These are phyloP conservation scores for Candolleomyces eurysporus DNA, from an alignment of 768 basidiomycete genomes.

Conservation along the genomic window DNA sequence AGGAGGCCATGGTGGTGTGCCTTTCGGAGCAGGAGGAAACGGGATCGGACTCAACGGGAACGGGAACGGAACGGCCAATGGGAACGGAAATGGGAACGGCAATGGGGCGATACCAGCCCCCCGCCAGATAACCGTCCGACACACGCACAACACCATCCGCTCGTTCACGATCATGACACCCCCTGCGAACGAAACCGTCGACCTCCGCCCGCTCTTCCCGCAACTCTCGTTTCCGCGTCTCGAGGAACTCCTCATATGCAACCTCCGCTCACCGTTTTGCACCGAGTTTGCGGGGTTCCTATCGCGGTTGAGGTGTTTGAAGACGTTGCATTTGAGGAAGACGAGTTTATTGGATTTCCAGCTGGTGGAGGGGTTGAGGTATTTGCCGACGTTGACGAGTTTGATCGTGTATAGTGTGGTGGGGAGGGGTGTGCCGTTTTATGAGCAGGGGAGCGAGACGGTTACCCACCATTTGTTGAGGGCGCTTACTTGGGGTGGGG, in stretches of 20 bases:
- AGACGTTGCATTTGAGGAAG: slow-evolving; percentile 36
- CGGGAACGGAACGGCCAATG: neutral
- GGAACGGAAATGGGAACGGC: no score
- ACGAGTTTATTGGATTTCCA: slow-evolving; percentile 33
- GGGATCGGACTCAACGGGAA: no score
- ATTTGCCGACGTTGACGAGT: slow-evolving; percentile 29
- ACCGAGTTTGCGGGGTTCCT: slow-evolving; percentile 33
- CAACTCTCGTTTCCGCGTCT: slow-evolving; percentile 34
- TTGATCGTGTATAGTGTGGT: slow-evolving; percentile 26
- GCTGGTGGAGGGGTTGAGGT: slow-evolving; percentile 30
- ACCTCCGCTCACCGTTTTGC: slow-evolving; percentile 32
- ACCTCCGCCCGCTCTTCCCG: slow-evolving; percentile 33
- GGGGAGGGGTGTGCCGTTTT: slow-evolving; percentile 16
- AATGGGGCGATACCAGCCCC: no score
- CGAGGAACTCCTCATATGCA: slow-evolving; percentile 37
- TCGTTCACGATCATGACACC: slow-evolving; percentile 35
- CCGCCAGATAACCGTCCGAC: neutral
- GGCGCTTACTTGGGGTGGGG: slow-evolving; percentile 31
- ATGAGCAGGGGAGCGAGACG: slow-evolving; percentile 18
- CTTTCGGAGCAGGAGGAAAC: no score
- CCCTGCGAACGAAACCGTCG: slow-evolving; percentile 32
- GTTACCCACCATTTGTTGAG: slow-evolving; percentile 33
- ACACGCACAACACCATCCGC: slow-evolving; percentile 5
- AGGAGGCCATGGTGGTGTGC: no score
- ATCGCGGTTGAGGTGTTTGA: slow-evolving; percentile 27